Evolutionary conservation across 495 filamentous ascomycete species (phyloP), one percentile per base, ranked within the genome.

Genomic region (Aspergillus cristatus): DNA sequence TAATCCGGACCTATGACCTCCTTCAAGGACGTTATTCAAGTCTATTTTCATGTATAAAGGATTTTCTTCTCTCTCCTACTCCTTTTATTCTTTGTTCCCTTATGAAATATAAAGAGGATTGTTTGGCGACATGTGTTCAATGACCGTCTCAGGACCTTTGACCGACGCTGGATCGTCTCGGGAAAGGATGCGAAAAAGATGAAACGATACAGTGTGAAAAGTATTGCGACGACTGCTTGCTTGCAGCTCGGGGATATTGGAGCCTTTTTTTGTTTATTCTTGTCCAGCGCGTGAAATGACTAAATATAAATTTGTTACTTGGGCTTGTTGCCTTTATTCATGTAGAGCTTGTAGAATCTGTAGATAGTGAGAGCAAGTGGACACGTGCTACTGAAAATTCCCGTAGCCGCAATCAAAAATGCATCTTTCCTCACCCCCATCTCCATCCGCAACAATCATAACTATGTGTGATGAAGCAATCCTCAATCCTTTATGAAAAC

Each of bases 401-500:
- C n/a, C n/a, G n/a, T n/a, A n/a, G n/a, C n/a, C n/a, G n/a, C n/a
- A n/a, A n/a, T n/a, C n/a, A n/a, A n/a, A n/a, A n/a, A n/a, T n/a
- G n/a, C n/a, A n/a, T n/a, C n/a, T n/a, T n/a, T n/a, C n/a, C n/a
- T n/a, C n/a, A n/a, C n/a, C n/a, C n/a, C n/a, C n/a, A n/a, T n/a
- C n/a, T n/a, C n/a, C n/a, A n/a, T n/a, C n/a, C n/a, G n/a, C n/a
- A n/a, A n/a, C n/a, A n/a, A n/a, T n/a, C n/a, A n/a, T n/a, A 38
- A 35, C 42, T 18, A 15, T 29, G 7, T 14, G 31, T 37, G 28
- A 33, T 30, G 17, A 13, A 51, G 7, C 29, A 40, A 13, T 47
- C 51, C 10, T 41, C 59, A 15, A 62, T 78, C 12, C 62, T 83
- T 16, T 78, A 72, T 51, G 60, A 73, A 35, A 74, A 73, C 41